Base-by-base conservation (phyloP, 768 basidiomycete species). In the Xanthoconium purpureum region DNA sequence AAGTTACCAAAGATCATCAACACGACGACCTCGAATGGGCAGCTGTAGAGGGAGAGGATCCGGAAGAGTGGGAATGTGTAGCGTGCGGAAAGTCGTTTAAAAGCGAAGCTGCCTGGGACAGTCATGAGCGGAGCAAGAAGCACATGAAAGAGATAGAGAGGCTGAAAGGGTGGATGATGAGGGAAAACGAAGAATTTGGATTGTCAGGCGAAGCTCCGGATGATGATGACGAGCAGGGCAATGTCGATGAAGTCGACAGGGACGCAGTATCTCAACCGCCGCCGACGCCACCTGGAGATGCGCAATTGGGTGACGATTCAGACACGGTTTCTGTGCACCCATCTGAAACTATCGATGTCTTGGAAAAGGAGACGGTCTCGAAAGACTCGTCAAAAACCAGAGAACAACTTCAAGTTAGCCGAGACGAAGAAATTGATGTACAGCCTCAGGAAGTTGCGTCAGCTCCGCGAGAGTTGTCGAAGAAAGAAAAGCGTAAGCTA, bases 101-200 rank as follows among this genome's bases (percentile, higher is more conserved):
- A 65, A 94, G 88, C 60, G 94, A 98, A 63, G 91, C 92, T 0
- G 91, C 94, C 6, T 99, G 95, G 95, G 79, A 87, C 63, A 98
- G 94, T 69, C 97, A 98, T 60, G 97, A 98, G 71, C 79, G 94
- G 61, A 97, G 94, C 71, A 89, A 89, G 73, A 97, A 94, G 71
- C 97, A 99, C 65, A 68, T 90, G 68, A 91, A 88, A 71, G 91
- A 94, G 59, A 84, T 98, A 13, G 91, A 91, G 65, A 78, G 76
- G 60, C 66, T 99, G 56, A 84, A 82, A 69, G 77, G 78, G 63
- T 82, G 90, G 64, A 97, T 99, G 90, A 67, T 77, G 61, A 73
- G 75, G 53, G 92, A 98, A 63, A 80, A 91, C 56, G 80, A 83
- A 49, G 82, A 80, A 58, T 69, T 97, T 5, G 85, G 78, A 1